These are phyloP conservation scores for Adansonia digitata DNA, from an alignment of 345 rosid genomes.

Conservation along the genomic window DNA sequence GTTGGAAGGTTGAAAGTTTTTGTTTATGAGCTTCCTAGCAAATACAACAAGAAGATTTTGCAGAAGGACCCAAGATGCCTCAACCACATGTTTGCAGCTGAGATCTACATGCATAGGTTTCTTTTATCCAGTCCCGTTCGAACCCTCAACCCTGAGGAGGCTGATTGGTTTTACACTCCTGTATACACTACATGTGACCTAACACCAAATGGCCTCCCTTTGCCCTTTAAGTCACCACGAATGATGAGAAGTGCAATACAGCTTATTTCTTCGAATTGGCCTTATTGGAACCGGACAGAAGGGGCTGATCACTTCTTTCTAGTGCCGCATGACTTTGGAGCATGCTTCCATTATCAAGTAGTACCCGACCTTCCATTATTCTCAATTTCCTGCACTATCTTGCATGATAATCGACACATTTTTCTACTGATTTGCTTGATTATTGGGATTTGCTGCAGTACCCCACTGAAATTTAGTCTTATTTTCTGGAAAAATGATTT, in stretches of 20 bases:
- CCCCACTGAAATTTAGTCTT: background rate
- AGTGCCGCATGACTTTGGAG: slow-evolving; percentile 96
- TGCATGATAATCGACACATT: background rate
- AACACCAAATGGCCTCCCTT: slow-evolving; percentile 90
- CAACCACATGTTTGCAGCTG: slow-evolving; percentile 98
- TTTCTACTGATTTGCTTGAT: slow-evolving; percentile 4
- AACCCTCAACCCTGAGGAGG: slow-evolving; percentile 90
- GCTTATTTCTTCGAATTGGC: slow-evolving; percentile 93
- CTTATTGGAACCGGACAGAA: slow-evolving; percentile 93
- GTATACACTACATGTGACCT: slow-evolving; percentile 97
- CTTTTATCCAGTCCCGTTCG: slow-evolving; percentile 91
- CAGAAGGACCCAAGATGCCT: slow-evolving; percentile 92
- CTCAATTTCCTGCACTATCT: background rate
- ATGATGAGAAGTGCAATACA: slow-evolving; percentile 99
- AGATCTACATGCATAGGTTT: slow-evolving; percentile 94
- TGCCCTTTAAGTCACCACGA: slow-evolving; percentile 91
- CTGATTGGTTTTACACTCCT: slow-evolving; percentile 98
- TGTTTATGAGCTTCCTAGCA: slow-evolving; percentile 93
- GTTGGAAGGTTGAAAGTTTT: slow-evolving; percentile 92
- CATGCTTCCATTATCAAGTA: slow-evolving; percentile 94
- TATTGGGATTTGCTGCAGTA: background rate
- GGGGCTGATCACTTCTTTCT: slow-evolving; percentile 96
- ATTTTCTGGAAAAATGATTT: background rate
- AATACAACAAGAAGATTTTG: slow-evolving; percentile 91
- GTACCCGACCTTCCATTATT: background rate